These are phyloP conservation scores for Beauveria pseudobassiana DNA, from an alignment of 2,329 filamentous ascomycete species.

Conservation along the genomic window DNA sequence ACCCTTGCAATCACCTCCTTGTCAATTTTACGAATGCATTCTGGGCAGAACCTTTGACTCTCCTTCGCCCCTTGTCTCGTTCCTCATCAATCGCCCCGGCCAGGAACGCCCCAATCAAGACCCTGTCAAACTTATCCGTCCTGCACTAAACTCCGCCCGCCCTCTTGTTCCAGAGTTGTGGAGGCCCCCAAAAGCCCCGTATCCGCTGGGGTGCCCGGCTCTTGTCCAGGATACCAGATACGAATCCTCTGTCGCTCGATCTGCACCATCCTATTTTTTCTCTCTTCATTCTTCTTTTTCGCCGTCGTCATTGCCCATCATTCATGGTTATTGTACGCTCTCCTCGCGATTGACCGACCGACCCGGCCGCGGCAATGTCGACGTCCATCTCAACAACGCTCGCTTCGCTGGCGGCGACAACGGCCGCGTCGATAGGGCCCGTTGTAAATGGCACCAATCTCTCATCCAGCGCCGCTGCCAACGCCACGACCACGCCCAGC, in stretches of 20 bases:
- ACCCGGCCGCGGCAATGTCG: slow-evolving; percentile 1
- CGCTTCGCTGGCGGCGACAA: not conserved
- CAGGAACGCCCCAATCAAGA: not conserved
- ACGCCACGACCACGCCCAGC: not conserved
- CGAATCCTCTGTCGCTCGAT: not conserved
- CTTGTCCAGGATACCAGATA: not conserved
- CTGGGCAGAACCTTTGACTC: not conserved
- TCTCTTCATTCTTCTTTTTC: not conserved
- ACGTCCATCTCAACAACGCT: not conserved
- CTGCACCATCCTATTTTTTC: not conserved
- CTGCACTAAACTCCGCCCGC: slow-evolving; percentile 4
- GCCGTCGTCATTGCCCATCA: not conserved
- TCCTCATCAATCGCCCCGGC: not conserved
- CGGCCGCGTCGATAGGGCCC: not conserved
- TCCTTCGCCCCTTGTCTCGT: slow-evolving; percentile 6
- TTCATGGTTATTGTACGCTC: not conserved
- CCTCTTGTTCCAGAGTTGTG: slow-evolving; percentile 9
- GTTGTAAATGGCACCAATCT: not conserved
- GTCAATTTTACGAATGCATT: not conserved
- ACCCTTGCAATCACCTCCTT: not conserved
- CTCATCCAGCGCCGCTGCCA: not conserved
- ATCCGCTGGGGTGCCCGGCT: not conserved
- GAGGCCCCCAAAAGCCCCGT: not conserved
- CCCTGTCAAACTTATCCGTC: not conserved
- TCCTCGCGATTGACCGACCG: not conserved